Evolutionary conservation across 2,329 filamentous ascomycete genomes (phyloP).

Genomic region (Lasiodiplodia citricola): DNA sequence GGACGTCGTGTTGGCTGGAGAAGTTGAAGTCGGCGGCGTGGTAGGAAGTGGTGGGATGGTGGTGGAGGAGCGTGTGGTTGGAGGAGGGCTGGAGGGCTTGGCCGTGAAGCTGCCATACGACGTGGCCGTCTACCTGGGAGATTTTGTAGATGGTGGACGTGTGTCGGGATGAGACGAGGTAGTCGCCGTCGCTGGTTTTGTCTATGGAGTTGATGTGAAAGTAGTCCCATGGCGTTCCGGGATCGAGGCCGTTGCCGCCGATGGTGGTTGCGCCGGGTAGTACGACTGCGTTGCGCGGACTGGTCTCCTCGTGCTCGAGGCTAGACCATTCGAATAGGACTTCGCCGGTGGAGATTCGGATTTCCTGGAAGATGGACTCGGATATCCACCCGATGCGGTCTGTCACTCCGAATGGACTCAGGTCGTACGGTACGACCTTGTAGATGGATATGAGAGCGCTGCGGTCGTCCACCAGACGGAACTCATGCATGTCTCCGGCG

Average conservation of each 20-base stretch:
- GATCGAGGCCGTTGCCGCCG: slow-evolving; percentile 48
- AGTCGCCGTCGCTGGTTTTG: slow-evolving; percentile 40
- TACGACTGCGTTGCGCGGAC: slow-evolving; percentile 32
- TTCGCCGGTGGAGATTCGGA: slow-evolving; percentile 46
- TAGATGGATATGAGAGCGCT: slow-evolving; percentile 53
- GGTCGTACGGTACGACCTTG: slow-evolving; percentile 44
- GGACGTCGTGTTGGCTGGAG: slow-evolving; percentile 16
- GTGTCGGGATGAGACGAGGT: slow-evolving; percentile 37
- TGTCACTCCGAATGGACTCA: slow-evolving; percentile 44
- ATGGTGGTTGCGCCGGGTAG: slow-evolving; percentile 36
- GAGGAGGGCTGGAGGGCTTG: slow-evolving; percentile 28
- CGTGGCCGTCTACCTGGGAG: slow-evolving; percentile 32
- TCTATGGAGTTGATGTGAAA: slow-evolving; percentile 49
- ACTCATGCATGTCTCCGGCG: slow-evolving; percentile 51
- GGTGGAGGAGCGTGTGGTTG: slow-evolving; percentile 26
- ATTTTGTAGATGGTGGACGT: slow-evolving; percentile 36
- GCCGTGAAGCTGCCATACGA: slow-evolving; percentile 43
- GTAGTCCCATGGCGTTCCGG: slow-evolving; percentile 47
- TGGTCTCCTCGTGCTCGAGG: slow-evolving; percentile 41
- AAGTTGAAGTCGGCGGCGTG: slow-evolving; percentile 42
- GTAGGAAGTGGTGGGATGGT: slow-evolving; percentile 52
- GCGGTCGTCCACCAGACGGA: slow-evolving; percentile 47
- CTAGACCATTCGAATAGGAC: slow-evolving; percentile 50
- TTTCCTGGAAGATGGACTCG: slow-evolving; percentile 52
- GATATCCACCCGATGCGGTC: slow-evolving; percentile 45